Evolutionary conservation across 1,284 basidiomycete genomes (phyloP), one percentile per base, ranked within the genome.

Genomic region (Dichomitus squalens): DNA sequence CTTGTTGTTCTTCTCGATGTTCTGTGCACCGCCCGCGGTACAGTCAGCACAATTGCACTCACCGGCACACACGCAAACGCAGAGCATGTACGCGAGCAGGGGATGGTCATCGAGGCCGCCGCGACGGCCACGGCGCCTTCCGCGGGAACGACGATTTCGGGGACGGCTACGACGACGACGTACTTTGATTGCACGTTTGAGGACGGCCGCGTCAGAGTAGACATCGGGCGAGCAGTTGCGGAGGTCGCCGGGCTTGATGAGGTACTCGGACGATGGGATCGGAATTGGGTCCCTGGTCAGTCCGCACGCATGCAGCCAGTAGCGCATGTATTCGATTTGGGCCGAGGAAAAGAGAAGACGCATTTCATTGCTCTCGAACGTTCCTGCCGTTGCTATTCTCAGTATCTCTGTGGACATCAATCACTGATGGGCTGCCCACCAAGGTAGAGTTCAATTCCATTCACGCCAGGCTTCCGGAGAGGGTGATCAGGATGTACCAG

Each of bases 301-400:
- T 47, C 81, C 74, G 79, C 87, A 86, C 0, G 85, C 83, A 66
- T 91, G 82, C 44, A 95, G 81, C 84, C 90, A 95, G 71, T 95
- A 93, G 52, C 90, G 82, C 16, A 91, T 70, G 70, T 94, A 96
- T 70, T 94, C 89, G 58, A 95, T 77, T 74, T 96, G 94, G 7
- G 82, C 83, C 11, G 90, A 90, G 7, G 90, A 89, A 68, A 93
- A 91, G 52, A 93, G 75, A 12, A 95, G 79, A 12, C 88, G 83
- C 2, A 84, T 80, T 72, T 88, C 83, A 65, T 88, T 87, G 55
- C 80, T 84, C 49, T 77, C 74, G 53, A 91, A 79, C 0, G 83
- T 88, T 3, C 84, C 87, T 77, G 55, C 11, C 7, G 2, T 39
- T 16, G 41, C 4, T 16, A 25, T 23, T 47, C 50, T 54, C 21